Evolutionary conservation across 352 stramenopile species (phyloP), one percentile per base, ranked within the genome.

Genomic region (Phytopythium helicoides): DNA sequence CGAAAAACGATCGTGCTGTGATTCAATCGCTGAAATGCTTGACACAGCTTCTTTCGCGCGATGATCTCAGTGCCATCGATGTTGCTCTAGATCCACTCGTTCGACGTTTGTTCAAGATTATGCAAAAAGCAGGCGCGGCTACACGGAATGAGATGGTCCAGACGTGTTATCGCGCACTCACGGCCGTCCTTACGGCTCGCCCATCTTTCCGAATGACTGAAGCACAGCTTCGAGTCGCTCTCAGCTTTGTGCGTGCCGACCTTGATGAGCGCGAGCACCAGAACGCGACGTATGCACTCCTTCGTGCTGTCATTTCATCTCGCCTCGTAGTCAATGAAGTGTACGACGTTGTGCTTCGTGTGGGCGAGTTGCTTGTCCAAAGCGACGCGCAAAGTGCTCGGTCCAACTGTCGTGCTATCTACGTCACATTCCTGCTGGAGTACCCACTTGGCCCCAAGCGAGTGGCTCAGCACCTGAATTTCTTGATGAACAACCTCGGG

Each of bases 271-370:
- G 84, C 47, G 92, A 98, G 50, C 90, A 98, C 55, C 92, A 98
- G 62, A 98, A 98, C 72, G 78, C 94, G 19, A 98, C 96, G 18
- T 97, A 98, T 59, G 74, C 86, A 37, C 71, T 98, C 47, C 73
- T 98, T 6, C 98, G 97, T 58, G 80, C 88, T 16, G 92, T 99
- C 50, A 81, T 94, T 35, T 82, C 86, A 26, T 95, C 88, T 6
- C 88, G 77, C 19, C 94, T 96, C 28, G 81, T 98, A 12, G 96
- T 97, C 42, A 75, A 93, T 40, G 94, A 98, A 62, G 86, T 98
- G 52, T 99, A 98, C 68, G 96, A 99, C 62, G 76, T 98, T 14
- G 97, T 98, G 76, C 82, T 98, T 41, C 87, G 85, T 46, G 81
- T 98, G 21, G 86, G 96, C 7, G 89, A 98, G 69, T 76, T 98